Base-by-base conservation (phyloP, 441 rosid species). In the Biscutella laevigata region DNA sequence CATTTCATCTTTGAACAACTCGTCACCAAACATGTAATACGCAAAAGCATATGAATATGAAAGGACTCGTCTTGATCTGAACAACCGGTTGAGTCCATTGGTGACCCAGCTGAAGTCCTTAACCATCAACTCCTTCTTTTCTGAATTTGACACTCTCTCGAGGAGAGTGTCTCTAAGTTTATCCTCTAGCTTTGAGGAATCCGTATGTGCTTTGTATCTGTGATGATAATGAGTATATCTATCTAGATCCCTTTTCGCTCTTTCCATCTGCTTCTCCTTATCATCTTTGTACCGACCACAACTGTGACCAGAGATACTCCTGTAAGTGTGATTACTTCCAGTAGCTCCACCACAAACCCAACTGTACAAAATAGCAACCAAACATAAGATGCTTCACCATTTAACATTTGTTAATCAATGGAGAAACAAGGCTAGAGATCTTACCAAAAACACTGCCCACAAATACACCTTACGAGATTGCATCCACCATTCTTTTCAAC, bases 401-500 rank as follows among this genome's bases (percentile, higher is more conserved):
- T 17, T 38, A 28, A 49, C 47, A 51, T 15, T 33, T 30, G 2
- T n/a, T 12, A 46, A 46, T 22, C 13, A 46, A 15, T 15, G 13
- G 2, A 42, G n/a, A 34, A 6, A 28, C 26, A 15, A 28, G 11
- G 36, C 22, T 15, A 42, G 7, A 72, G 45, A 21, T 24, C 68
- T 72, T 53, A 84, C 94, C 94, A 81, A 64, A 84, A 81, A 43
- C 77, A 55, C 61, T 79, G 86, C 41, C 84, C 82, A 57, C 94
- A 84, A 5, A 77, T 25, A 64, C 88, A 81, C 44, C 66, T 39
- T 8, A 84, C 88, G 24, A 74, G 75, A 67, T 86, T 82, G 79
- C 95, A 86, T 13, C 95, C 95, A 29, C 95, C 88, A 51, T 75
- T 80, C 75, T 82, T 86, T 55, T 82, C 88, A 41, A 86, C 86